Evolutionary conservation across 495 filamentous ascomycete genomes (phyloP).

Genomic region (Tuber brumale): DNA sequence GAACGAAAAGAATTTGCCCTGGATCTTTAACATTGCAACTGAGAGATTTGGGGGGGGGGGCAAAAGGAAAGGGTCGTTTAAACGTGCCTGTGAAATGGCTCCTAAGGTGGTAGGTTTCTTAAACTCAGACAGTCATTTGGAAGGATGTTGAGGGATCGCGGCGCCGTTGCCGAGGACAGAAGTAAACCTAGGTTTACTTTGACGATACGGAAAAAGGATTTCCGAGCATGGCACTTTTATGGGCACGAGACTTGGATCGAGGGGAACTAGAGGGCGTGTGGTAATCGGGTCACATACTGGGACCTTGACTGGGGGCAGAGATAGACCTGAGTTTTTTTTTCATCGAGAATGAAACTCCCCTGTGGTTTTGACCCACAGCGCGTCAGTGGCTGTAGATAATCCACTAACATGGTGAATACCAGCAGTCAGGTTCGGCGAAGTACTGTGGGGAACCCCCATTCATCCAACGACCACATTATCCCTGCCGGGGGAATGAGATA

Average conservation of each 20-base stretch:
- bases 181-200: neutral
- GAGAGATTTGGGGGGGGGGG: too few relatives aligned
- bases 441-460: neutral
- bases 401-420: neutral
- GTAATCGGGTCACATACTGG: neutral
- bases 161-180: too few relatives aligned
- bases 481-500: neutral
- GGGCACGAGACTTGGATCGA: neutral
- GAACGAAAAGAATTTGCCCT: too few relatives aligned
- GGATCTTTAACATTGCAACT: too few relatives aligned
- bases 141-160: too few relatives aligned
- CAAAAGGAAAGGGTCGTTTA: too few relatives aligned
- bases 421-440: neutral
- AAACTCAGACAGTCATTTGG: too few relatives aligned
- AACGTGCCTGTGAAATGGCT: too few relatives aligned
- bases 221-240: neutral
- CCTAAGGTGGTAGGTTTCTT: too few relatives aligned
- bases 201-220: neutral
- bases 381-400: neutral
- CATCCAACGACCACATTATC: neutral
- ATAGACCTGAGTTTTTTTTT: neutral
- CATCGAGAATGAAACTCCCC: neutral
- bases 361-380: neutral
- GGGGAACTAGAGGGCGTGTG: neutral
- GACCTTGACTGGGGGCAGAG: neutral